Evolutionary conservation across 148 eudicot genomes (phyloP).

Genomic region (Vaccinium vitisidaea): DNA sequence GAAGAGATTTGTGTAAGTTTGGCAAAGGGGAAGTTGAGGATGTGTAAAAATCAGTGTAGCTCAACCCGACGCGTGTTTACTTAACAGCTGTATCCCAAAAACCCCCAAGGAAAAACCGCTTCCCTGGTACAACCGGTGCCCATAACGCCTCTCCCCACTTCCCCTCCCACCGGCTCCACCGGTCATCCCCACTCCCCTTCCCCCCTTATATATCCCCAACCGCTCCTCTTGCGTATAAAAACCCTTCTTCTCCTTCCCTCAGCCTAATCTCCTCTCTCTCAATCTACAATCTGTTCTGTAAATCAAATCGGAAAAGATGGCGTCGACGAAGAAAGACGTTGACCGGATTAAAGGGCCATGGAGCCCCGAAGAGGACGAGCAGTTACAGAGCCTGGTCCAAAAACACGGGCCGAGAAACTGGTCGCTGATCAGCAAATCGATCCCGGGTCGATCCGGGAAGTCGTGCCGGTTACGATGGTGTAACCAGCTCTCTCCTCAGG

Average conservation of each 20-base stretch:
- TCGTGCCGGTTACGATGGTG: constrained; percentile 87
- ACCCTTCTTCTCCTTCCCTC: no score
- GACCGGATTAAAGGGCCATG: constrained; percentile 93
- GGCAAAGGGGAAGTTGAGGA: background rate
- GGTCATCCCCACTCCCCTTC: constrained; percentile 24
- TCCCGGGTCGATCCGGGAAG: constrained; percentile 82
- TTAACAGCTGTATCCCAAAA: constrained; percentile 72
- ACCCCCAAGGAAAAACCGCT: constrained; percentile 45
- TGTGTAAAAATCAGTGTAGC: constrained; percentile 36
- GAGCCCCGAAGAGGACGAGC: constrained; percentile 87
- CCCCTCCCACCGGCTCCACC: constrained; percentile 22
- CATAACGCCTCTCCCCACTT: constrained; percentile 27
- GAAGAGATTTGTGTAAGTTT: background rate
- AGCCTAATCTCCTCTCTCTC: background rate
- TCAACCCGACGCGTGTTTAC: constrained; percentile 57
- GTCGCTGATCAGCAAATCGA: constrained; percentile 78
- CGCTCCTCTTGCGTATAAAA: constrained; percentile 7
- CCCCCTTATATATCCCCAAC: constrained; percentile 21
- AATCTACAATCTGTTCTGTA: background rate
- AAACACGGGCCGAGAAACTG: constrained; percentile 83
- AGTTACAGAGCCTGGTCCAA: constrained; percentile 52
- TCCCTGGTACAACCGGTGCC: constrained; percentile 46
- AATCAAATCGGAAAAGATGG: constrained; percentile 12
- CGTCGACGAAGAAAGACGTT: constrained; percentile 30
- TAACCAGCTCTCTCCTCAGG: constrained; percentile 86